Conservation (phyloP, 805 yeast species). For the Ascoidea asiatica region DNA sequence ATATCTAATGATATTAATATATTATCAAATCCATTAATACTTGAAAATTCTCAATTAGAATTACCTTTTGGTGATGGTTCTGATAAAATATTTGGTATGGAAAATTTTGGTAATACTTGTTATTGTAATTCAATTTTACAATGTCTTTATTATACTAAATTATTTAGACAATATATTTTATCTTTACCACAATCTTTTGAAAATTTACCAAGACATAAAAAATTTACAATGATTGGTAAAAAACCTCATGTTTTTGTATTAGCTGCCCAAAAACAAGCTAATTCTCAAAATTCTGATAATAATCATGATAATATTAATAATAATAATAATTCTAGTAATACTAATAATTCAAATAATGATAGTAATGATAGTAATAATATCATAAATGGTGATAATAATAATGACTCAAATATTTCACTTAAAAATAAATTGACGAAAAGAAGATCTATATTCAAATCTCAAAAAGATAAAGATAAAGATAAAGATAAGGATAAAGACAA, state of each 20-base stretch:
- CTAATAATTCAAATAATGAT: not conserved
- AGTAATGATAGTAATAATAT: not conserved
- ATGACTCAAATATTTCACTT: slow-evolving; percentile 8
- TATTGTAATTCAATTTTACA: slow-evolving; percentile 90
- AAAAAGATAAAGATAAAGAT: not conserved
- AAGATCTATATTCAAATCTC: not conserved
- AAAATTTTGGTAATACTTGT: slow-evolving; percentile 84
- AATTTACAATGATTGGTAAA: slow-evolving; percentile 13
- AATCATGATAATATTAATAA: not conserved
- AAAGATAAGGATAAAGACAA: slow-evolving; percentile 1
- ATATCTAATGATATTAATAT: too few relatives aligned
- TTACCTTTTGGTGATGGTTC: slow-evolving; percentile 56
- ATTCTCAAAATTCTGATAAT: slow-evolving; percentile 15
- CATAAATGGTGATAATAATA: slow-evolving; percentile 3
- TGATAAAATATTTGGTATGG: slow-evolving; percentile 64
- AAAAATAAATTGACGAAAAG: not conserved
- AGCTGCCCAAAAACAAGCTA: slow-evolving; percentile 27
- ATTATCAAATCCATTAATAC: too few relatives aligned
- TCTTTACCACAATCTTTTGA: slow-evolving; percentile 28
- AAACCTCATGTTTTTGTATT: slow-evolving; percentile 18
- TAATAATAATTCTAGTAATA: slow-evolving; percentile 2
- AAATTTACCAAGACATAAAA: not conserved
- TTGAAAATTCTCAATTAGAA: too few relatives aligned
- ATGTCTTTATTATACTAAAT: slow-evolving; percentile 63
- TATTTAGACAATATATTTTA: slow-evolving; percentile 47